Base-by-base conservation (phyloP, 2,329 filamentous ascomycete genomes). In the Macroventuria anomochaeta region DNA sequence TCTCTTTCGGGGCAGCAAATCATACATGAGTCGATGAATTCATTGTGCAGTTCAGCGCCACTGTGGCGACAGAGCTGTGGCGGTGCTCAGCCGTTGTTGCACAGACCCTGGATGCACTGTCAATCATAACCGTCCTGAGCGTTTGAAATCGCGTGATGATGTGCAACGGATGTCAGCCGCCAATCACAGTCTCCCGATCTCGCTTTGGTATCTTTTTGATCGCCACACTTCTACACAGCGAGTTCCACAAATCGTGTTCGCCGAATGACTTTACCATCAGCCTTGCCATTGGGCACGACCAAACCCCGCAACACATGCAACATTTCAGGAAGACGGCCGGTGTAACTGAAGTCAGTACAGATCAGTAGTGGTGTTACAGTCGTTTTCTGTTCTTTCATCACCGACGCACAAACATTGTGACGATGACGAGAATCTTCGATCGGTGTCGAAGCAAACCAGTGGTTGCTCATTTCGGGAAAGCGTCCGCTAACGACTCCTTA, bases 401-500 rank as follows among this genome's bases (percentile, higher is more conserved):
- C 43, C 36, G 49, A 52, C 40, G 51, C 52, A 63, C 56, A 33
- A 59, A 49, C 20, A 25, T 43, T 23, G 53, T 53, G 43, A 53
- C 53, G 52, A 63, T 66, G 63, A 65, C 59, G 62, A 59, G 46
- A 53, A 59, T 44, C 46, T 47, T 63, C 55, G 63, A 58, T 52
- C 41, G 46, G 25, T 20, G 34, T 41, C 31, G 38, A 51, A 47
- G 46, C 46, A 53, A 55, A 41, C 51, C 44, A 53, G 55, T 41
- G 57, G 55, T 40, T 36, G 52, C 55, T 52, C 56, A 33, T 57
- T 61, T 53, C 46, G 65, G 66, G 46, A 65, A 63, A 61, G 66
- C 64, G 66, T 54, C 59, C 64, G 67, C 64, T 68, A 63, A 51
- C 53, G 55, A 54, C 65, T 72, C 71, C 67, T 73, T 73, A 72